phyloP scores from a whole-genome alignment of 106 monocot species.

The Acorus gramineus region DNA sequence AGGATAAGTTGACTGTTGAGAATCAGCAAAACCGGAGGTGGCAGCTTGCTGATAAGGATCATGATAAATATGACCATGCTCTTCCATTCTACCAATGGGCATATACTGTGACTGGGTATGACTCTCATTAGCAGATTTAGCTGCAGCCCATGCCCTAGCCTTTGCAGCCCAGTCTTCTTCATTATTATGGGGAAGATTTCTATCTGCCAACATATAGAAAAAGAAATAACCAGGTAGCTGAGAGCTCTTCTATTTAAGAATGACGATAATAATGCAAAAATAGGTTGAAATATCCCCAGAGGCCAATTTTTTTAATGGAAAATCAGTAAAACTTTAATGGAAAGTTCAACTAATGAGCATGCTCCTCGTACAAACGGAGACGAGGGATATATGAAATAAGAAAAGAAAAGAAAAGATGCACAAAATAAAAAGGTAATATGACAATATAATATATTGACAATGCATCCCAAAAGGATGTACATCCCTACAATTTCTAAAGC shows the following conservation, averaged over 20 bases:
- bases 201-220: slow-evolving; percentile 21
- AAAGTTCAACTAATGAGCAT: too few relatives aligned
- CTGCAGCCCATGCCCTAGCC: slow-evolving; percentile 86
- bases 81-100: slow-evolving; percentile 34
- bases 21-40: slow-evolving; percentile 14
- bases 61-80: slow-evolving; percentile 34
- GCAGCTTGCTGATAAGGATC: slow-evolving; percentile 31
- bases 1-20: slow-evolving; percentile 16
- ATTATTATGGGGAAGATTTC: slow-evolving; percentile 39
- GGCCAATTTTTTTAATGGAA: too few relatives aligned
- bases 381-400: too few relatives aligned
- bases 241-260: background rate
- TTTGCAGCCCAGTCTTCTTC: slow-evolving; percentile 96
- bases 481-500: too few relatives aligned
- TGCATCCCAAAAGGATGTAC: too few relatives aligned
- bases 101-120: slow-evolving; percentile 27
- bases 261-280: too few relatives aligned
- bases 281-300: too few relatives aligned
- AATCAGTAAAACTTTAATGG: too few relatives aligned
- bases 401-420: too few relatives aligned
- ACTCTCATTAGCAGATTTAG: slow-evolving; percentile 39
- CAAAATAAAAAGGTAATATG: too few relatives aligned
- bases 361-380: too few relatives aligned
- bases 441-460: too few relatives aligned
- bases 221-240: background rate